phyloP scores from a whole-genome alignment of 805 yeast species.

The Cyberlindnera mrakii region DNA sequence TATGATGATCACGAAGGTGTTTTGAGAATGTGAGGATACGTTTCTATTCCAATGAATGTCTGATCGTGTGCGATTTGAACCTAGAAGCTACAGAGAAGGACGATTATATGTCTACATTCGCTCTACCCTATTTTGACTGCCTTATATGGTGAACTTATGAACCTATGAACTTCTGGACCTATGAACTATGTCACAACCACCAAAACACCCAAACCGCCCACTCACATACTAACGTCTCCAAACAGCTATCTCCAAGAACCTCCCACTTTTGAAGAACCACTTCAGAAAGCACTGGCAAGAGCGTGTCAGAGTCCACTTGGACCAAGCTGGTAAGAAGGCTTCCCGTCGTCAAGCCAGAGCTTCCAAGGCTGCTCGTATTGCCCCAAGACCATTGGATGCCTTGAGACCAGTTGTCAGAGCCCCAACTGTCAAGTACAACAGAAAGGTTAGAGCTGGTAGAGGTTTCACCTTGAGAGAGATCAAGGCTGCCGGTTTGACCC shows the following conservation, averaged over 20 bases:
- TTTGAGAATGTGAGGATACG: too few species aligned
- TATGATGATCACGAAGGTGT: background rate
- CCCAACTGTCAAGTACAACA: constrained; percentile 98
- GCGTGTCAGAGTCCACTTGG: constrained; percentile 98
- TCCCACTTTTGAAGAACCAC: constrained; percentile 98
- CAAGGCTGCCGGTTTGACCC: constrained; percentile 92
- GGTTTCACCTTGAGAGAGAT: constrained; percentile 98
- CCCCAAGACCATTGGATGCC: constrained; percentile 96
- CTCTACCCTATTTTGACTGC: too few species aligned
- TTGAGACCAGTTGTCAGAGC: constrained; percentile 98
- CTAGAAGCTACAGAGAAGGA: too few species aligned
- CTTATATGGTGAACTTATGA: too few species aligned
- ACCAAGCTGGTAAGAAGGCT: constrained; percentile 99
- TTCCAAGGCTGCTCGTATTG: constrained; percentile 86
- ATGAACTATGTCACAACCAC: too few species aligned
- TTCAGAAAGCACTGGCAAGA: constrained; percentile 99
- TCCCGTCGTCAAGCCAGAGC: constrained; percentile 95
- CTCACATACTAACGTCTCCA: constrained; percentile 13
- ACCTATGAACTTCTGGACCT: too few species aligned
- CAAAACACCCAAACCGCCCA: background rate
- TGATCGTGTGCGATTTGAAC: too few species aligned
- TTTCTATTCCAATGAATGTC: too few species aligned
- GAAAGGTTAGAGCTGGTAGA: constrained; percentile 99
- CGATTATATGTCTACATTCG: too few species aligned
- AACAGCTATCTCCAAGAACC: constrained; percentile 95